Base-by-base conservation (phyloP, 495 filamentous ascomycete genomes). In the Parmelia sp. region DNA sequence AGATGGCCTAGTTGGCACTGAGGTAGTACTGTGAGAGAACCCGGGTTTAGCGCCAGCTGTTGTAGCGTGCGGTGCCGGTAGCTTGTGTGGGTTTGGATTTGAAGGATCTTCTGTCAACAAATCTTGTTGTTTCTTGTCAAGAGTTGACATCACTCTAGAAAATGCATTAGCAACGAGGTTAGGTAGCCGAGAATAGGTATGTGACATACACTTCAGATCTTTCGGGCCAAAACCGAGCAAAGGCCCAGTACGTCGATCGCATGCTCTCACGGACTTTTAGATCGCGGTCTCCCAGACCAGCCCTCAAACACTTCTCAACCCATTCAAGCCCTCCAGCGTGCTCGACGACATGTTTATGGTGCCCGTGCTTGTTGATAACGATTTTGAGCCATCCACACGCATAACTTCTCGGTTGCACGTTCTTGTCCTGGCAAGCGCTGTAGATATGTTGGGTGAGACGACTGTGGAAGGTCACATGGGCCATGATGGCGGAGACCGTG, bases 221-320 rank as follows among this genome's bases (percentile, higher is more conserved):
- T 8, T 86, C 82, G 0, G 90, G 86, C 91, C 91, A 97, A 25
- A 89, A 82, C 21, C 71, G 71, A 15, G 83, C 81, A 75, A 91
- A 96, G 1, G 79, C 80, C 92, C 92, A 97, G 72, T 89, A 98
- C 4, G 90, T 89, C 37, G 81, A 77, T 68, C 94, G 84, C 83
- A 90, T 91, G 35, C 83, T 84, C 73, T 95, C 90, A 66, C 92
- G 83, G 39, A 97, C 92, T 40, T 82, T 86, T 4, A 92, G 91
- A 70, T 96, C 96, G 10, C 92, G 82, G 75, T 98, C 94, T 8
- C 79, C 80, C 2, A 98, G 79, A 19, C 93, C 87, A 69, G 90
- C 94, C 74, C 88, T 91, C 70, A 98, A 83, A 66, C 86, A 90
- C 72, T 96, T 95, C 45, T 96, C 91, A 15, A 96, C 83, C 39